Conservation (phyloP, 2,329 filamentous ascomycete species). For the Calonectria pauciramosa region DNA sequence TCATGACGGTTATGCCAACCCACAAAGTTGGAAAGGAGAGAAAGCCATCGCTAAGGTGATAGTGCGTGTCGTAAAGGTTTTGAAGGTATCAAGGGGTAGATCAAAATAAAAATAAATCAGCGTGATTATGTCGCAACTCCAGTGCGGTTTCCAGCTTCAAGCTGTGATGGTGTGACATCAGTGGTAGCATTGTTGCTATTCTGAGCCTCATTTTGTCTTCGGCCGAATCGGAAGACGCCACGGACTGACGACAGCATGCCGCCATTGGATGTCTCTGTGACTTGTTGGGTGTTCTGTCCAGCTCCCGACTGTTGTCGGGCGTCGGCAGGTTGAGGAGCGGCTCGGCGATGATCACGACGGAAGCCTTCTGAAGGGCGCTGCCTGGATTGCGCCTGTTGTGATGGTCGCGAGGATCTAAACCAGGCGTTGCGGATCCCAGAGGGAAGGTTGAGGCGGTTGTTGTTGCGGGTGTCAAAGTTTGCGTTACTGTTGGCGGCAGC, state of each 20-base stretch:
- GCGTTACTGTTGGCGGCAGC: constrained; percentile 47
- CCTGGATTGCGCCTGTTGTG: constrained; percentile 10
- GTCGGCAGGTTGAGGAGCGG: neutral
- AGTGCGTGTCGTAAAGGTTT: constrained; percentile 38
- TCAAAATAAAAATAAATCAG: constrained; percentile 21
- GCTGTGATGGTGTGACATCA: constrained; percentile 58
- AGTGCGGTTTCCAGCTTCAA: constrained; percentile 59
- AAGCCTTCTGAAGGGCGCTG: neutral
- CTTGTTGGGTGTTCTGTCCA: neutral
- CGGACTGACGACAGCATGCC: constrained; percentile 51
- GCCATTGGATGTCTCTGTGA: constrained; percentile 16
- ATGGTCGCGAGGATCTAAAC: constrained; percentile 44
- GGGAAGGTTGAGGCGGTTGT: constrained; percentile 64
- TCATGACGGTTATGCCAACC: constrained; percentile 45
- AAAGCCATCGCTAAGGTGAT: constrained; percentile 47
- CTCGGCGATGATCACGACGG: constrained; percentile 21
- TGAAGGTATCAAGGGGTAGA: constrained; percentile 14
- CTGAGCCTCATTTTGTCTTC: constrained; percentile 40
- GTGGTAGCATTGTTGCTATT: constrained; percentile 33
- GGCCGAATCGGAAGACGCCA: constrained; percentile 50
- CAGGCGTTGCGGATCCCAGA: constrained; percentile 56
- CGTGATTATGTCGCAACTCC: constrained; percentile 33
- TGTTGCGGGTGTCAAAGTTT: constrained; percentile 53
- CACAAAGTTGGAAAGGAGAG: constrained; percentile 42
- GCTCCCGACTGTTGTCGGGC: constrained; percentile 1